A percentile compares a stretch with the other conserved stretches of the same genome.
Conservation (phyloP, 2,329 filamentous ascomycete species). For the Claviceps purpurea region DNA sequence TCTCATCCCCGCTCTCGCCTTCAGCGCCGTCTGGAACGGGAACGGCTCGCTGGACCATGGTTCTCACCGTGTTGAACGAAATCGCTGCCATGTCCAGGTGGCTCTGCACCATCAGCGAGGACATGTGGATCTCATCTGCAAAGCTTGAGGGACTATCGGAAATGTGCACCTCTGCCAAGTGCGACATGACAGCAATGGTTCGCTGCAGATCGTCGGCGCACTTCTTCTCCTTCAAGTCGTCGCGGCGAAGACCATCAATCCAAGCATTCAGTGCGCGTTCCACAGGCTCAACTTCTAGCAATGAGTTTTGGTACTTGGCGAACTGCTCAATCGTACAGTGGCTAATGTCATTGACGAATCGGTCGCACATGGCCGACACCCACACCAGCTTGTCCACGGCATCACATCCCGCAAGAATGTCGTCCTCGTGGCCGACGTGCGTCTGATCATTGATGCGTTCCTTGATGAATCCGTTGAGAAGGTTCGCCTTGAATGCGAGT, state of each 20-base stretch:
- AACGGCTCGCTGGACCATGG: conserved; percentile 54
- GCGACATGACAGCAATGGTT: conserved; percentile 75
- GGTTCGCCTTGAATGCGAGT: conserved; percentile 72
- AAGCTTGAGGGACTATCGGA: conserved; percentile 55
- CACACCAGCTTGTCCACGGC: conserved; percentile 75
- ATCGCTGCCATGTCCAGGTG: conserved; percentile 67
- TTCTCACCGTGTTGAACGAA: conserved; percentile 48
- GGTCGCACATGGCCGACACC: conserved; percentile 70
- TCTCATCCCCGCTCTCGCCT: conserved; percentile 43
- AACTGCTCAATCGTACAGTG: conserved; percentile 71
- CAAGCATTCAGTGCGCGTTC: conserved; percentile 80
- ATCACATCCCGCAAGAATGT: conserved; percentile 67
- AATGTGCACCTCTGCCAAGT: conserved; percentile 72
- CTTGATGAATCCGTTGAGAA: conserved; percentile 66
- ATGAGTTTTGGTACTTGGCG: conserved; percentile 59
- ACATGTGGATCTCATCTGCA: conserved; percentile 70
- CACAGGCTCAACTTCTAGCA: conserved; percentile 82
- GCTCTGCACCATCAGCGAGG: conserved; percentile 60
- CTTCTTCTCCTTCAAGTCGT: conserved; percentile 75
- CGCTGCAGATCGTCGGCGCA: conserved; percentile 71
- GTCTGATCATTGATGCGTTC: conserved; percentile 60
- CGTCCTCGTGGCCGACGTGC: conserved; percentile 59
- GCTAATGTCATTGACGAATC: conserved; percentile 69
- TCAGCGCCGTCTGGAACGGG: conserved; percentile 17
- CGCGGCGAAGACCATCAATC: conserved; percentile 71